Evolutionary conservation across 2,329 filamentous ascomycete genomes (phyloP), one percentile per base, ranked within the genome.

Genomic region (Aulographum hederae): DNA sequence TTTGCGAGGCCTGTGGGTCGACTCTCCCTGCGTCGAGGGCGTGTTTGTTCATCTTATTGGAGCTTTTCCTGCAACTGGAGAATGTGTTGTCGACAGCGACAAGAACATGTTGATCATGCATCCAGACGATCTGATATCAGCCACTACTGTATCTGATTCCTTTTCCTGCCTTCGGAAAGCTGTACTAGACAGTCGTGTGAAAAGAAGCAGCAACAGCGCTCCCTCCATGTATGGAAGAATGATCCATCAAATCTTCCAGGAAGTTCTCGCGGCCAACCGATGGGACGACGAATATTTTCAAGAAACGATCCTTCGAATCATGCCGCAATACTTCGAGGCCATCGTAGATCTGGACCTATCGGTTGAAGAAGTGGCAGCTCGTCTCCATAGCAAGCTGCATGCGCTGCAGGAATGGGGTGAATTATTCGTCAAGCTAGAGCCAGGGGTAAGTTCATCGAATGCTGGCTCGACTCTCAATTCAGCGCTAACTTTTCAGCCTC

Each of bases 61-160:
- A 18, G 57, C 69, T 3, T 93, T 91, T 43, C 67, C 76, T 35
- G 41, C 54, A 1, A 63, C 58, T 12, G 79, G 80, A 2, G 71
- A 75, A 48, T 92, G 85, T 48, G 57, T 91, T 29, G 66, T 95
- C 38, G 78, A 92, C 47, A 82, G 95, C 49, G 63, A 67, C 3
- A 65, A 76, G 31, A 82, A 85, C 43, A 78, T 95, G 52, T 60
- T 98, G 31, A 84, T 98, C 35, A 58, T 98, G 11, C 85, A 98
- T 46, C 89, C 89, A 0, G 89, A 98, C 46, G 85, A 95, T 54
- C 67, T 98, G 20, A 78, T 98, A 32, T 95, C 89, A 2, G 78
- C 89, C 3, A 95, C 89, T 1, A 82, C 91, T 4, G 78, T 98
- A 27, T 85, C 84, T n/a, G 89, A 98, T 52, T 93, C 89, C 0